Percentiles rank a stretch among this genome's conserved stretches.
phyloP scores from a whole-genome alignment of 345 rosid genomes.

The Xanthoceras sorbifolium region DNA sequence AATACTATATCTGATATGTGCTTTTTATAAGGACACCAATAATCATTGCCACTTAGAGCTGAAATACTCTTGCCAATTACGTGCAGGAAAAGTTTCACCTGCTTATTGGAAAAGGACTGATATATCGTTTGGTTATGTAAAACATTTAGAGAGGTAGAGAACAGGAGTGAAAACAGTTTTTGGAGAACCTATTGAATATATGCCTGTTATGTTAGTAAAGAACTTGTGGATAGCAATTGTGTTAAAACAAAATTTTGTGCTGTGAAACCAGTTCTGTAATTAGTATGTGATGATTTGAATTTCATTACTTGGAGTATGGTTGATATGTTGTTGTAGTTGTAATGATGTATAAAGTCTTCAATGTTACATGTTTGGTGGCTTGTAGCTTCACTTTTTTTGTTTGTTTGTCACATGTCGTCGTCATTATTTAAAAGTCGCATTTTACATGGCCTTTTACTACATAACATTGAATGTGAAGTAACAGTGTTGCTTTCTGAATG shows the following conservation, averaged over 20 bases:
- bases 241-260: background rate
- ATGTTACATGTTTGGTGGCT: background rate
- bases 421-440: background rate
- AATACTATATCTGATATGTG: background rate
- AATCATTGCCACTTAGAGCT: background rate
- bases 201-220: background rate
- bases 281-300: background rate
- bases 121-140: background rate
- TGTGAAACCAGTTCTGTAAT: background rate
- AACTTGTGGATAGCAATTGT: background rate
- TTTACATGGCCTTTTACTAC: background rate
- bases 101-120: background rate
- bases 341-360: background rate
- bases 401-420: no score
- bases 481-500: background rate
- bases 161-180: background rate
- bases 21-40: background rate
- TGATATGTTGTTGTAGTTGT: background rate
- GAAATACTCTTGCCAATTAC: background rate
- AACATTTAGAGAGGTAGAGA: background rate
- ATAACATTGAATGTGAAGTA: background rate
- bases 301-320: background rate
- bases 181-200: background rate
- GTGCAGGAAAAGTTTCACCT: background rate
- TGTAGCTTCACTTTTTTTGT: slow-evolving; percentile 3